Evolutionary conservation across 2,329 filamentous ascomycete genomes (phyloP).

Genomic region (Fusarium ambrosium): DNA sequence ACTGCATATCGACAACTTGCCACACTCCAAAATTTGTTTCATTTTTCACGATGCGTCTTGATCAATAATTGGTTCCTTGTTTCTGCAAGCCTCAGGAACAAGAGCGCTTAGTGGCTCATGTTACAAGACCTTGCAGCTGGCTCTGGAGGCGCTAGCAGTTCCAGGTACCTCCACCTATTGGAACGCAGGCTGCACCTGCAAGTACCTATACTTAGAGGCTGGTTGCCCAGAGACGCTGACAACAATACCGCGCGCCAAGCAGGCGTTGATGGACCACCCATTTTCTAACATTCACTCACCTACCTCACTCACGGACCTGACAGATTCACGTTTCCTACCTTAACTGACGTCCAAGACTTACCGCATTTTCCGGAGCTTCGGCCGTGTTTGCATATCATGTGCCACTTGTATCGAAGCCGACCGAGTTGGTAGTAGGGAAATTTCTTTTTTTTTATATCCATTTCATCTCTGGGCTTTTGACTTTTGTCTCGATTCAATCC

Average conservation of each 20-base stretch:
- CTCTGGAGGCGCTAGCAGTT: not conserved
- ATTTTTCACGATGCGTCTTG: not conserved
- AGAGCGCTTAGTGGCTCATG: conserved; percentile 31
- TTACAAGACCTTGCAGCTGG: conserved; percentile 1
- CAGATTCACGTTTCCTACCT: conserved; percentile 22
- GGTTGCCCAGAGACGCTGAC: conserved; percentile 45
- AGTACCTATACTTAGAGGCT: conserved; percentile 27
- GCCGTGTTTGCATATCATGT: conserved; percentile 43
- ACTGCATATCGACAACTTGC: not conserved
- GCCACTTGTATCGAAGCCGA: conserved; percentile 35
- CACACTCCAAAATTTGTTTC: not conserved
- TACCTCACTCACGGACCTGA: conserved; percentile 32
- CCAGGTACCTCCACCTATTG: conserved; percentile 36
- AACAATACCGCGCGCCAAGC: conserved; percentile 45
- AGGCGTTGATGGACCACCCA: conserved; percentile 16
- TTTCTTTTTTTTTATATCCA: conserved; percentile 17
- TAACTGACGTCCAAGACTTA: conserved; percentile 22
- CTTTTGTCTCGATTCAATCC: conserved; percentile 11
- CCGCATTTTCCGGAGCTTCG: conserved; percentile 31
- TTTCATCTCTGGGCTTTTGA: conserved; percentile 19
- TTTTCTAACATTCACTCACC: conserved; percentile 36
- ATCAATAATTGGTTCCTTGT: not conserved
- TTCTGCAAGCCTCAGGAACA: conserved; percentile 4
- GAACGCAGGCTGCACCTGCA: not conserved
- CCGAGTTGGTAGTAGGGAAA: conserved; percentile 43